A percentile compares a stretch with the other conserved stretches of the same genome.
phyloP scores from a whole-genome alignment of 192 early-diverging fungal genomes.

The Podila clonocystis region DNA sequence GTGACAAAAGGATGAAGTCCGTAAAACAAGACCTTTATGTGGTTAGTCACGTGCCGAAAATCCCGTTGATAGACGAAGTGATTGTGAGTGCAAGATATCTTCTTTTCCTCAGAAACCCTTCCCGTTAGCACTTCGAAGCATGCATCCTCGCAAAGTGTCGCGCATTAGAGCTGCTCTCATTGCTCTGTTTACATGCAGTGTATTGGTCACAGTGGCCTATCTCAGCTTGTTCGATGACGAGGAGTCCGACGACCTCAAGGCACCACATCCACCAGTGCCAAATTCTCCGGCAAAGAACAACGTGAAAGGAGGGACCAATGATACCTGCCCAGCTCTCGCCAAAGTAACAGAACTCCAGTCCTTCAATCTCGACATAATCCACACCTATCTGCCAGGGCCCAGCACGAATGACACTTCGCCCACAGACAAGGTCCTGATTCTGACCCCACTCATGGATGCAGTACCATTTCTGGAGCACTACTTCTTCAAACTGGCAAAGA shows the following conservation, averaged over 20 bases:
- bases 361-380: not conserved
- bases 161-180: not conserved
- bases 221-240: not conserved
- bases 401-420: constrained; percentile 5
- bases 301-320: not conserved
- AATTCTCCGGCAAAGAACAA: no score
- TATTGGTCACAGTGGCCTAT: not conserved
- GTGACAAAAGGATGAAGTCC: no score
- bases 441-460: constrained; percentile 75
- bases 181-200: not conserved
- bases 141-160: not conserved
- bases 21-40: no score
- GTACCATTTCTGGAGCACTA: constrained; percentile 65
- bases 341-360: not conserved
- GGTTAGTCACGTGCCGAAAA: no score
- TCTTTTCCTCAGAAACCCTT: not conserved
- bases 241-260: not conserved
- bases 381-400: not conserved
- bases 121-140: not conserved
- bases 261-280: no score
- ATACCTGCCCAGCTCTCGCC: not conserved
- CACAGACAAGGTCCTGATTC: constrained; percentile 62
- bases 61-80: no score
- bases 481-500: constrained; percentile 63
- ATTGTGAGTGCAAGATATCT: not conserved